phyloP scores from a whole-genome alignment of 1,284 basidiomycete species.

The Golubevia sp. region DNA sequence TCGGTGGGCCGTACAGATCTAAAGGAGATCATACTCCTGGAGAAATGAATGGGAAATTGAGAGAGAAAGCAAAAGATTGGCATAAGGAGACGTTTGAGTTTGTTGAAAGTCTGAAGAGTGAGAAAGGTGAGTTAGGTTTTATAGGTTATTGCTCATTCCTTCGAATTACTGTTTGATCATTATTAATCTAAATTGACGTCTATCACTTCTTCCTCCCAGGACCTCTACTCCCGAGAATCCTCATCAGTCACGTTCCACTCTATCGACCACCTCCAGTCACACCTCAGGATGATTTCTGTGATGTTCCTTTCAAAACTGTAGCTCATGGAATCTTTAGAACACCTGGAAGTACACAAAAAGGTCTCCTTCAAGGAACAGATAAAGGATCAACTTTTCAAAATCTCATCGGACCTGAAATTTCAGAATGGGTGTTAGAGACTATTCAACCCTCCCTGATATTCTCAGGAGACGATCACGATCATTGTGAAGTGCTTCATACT shows the following conservation, averaged over 20 bases:
- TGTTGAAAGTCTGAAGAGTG: conserved; percentile 16
- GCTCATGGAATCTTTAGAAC: conserved; percentile 23
- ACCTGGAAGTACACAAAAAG: conserved; percentile 14
- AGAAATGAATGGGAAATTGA: conserved; percentile 19
- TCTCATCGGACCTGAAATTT: conserved; percentile 23
- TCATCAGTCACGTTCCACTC: conserved; percentile 43
- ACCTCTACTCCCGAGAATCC: conserved; percentile 19
- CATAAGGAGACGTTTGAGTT: conserved; percentile 28
- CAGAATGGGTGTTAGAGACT: conserved; percentile 23
- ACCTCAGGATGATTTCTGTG: conserved; percentile 15
- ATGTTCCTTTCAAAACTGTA: conserved; percentile 16
- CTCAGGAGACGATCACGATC: conserved; percentile 50
- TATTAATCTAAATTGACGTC: too few species aligned
- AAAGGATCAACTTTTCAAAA: conserved; percentile 39
- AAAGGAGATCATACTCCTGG: conserved; percentile 1
- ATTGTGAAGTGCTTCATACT: conserved; percentile 39
- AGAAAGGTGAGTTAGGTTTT: too few species aligned
- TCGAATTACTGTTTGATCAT: too few species aligned
- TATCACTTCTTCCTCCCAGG: too few species aligned
- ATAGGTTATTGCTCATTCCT: too few species aligned
- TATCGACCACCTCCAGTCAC: conserved; percentile 5
- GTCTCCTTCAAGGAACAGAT: conserved; percentile 36
- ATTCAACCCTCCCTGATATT: conserved; percentile 34
- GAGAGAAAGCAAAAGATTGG: conserved; percentile 19
- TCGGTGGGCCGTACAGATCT: conserved; percentile 6